Conservation (phyloP, 225 moss, liverwort and hornwort species). For the Bryoerythrophyllum caledonicum region DNA sequence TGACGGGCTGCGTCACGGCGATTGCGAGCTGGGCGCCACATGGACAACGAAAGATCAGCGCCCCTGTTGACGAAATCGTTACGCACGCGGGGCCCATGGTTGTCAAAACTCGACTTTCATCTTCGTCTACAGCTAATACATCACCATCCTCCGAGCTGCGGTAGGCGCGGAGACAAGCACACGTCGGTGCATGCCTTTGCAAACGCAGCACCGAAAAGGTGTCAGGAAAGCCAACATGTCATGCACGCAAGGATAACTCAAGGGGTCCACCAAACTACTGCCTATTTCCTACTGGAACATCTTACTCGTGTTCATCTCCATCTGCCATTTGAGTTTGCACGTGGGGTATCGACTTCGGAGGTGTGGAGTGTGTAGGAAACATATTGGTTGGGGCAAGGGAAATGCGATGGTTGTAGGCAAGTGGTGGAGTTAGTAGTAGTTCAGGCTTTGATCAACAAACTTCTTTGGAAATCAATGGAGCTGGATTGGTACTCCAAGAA, state of each 20-base stretch:
- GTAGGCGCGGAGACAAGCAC: neutral
- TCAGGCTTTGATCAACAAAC: too few species aligned
- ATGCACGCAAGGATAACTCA: neutral
- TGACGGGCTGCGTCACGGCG: neutral
- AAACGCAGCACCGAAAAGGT: neutral
- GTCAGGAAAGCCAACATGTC: neutral
- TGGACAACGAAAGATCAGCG: neutral
- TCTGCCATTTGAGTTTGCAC: neutral
- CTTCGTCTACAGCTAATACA: too few species aligned
- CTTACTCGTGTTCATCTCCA: neutral
- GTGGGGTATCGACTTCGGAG: neutral
- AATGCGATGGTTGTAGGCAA: neutral
- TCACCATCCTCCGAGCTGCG: neutral
- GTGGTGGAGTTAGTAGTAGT: neutral
- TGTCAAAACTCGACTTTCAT: neutral
- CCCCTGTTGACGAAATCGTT: neutral
- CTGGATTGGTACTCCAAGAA: slow-evolving; percentile 54
- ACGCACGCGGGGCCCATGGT: neutral
- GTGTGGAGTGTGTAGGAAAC: neutral
- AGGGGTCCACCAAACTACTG: neutral
- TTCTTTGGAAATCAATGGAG: slow-evolving; percentile 26
- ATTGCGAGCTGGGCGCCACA: neutral
- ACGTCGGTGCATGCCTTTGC: neutral
- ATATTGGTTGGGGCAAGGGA: too few species aligned
- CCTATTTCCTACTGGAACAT: too few species aligned